Percentiles rank a stretch among this genome's conserved stretches.
Evolutionary conservation across 106 monocot genomes (phyloP).

Genomic region (Posidonia australis): DNA sequence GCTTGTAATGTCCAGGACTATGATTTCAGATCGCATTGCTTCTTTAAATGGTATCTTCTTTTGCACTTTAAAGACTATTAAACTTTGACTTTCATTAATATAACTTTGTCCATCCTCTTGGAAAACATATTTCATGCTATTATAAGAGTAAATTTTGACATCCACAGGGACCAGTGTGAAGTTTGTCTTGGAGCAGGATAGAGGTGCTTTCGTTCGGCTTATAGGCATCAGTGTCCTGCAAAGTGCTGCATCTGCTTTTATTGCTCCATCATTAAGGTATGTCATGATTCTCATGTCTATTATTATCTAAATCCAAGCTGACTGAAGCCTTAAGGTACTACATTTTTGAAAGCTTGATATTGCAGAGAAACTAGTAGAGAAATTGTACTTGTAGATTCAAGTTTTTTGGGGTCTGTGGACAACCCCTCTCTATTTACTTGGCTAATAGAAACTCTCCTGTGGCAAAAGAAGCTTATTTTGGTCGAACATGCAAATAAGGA

Average conservation of each 20-base stretch:
- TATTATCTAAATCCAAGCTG: too few species aligned
- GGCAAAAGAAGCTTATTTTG: too few species aligned
- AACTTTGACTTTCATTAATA: background rate
- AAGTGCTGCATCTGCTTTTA: conserved; percentile 88
- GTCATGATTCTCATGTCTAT: too few species aligned
- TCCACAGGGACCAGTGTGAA: conserved; percentile 91
- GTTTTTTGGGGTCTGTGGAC: too few species aligned
- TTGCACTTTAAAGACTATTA: background rate
- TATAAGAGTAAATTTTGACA: conserved; percentile 1
- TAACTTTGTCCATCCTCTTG: background rate
- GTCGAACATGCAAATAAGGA: too few species aligned
- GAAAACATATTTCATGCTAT: background rate
- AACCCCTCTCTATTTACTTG: too few species aligned
- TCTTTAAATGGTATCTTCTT: conserved; percentile 74
- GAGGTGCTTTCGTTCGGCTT: conserved; percentile 73
- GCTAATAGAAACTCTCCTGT: too few species aligned
- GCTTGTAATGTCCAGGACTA: conserved; percentile 89
- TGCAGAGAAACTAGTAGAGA: too few species aligned
- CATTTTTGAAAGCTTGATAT: too few species aligned
- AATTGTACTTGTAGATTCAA: too few species aligned
- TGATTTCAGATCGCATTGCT: conserved; percentile 98
- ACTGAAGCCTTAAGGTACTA: too few species aligned
- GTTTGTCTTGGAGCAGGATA: conserved; percentile 93
- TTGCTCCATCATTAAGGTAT: conserved; percentile 90
- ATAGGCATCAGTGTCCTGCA: conserved; percentile 87